These are phyloP conservation scores for Mitragyna speciosa DNA, from an alignment of 257 asterid species.

Conservation along the genomic window DNA sequence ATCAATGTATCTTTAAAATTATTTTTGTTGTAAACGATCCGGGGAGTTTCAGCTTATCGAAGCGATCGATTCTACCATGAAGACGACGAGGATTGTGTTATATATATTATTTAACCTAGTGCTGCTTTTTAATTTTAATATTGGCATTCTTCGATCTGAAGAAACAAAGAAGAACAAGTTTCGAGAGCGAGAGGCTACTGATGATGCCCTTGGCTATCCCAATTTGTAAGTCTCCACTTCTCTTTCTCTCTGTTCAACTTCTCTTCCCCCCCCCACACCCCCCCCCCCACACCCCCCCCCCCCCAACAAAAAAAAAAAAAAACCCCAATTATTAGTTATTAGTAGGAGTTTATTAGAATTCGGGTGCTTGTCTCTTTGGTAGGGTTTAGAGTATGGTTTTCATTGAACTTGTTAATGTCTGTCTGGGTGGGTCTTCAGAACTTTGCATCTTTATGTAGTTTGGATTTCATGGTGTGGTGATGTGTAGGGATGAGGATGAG, in stretches of 20 bases:
- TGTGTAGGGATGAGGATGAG: slow-evolving; percentile 79
- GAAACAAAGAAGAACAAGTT: slow-evolving; percentile 68
- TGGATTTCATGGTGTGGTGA: slow-evolving; percentile 1
- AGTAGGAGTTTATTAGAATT: not conserved
- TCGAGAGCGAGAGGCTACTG: slow-evolving; percentile 92
- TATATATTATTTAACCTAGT: slow-evolving; percentile 48
- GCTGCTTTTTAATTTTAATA: slow-evolving; percentile 48
- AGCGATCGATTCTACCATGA: slow-evolving; percentile 46
- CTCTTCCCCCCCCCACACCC: too few relatives aligned
- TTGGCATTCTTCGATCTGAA: slow-evolving; percentile 61
- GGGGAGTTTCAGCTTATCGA: not conserved
- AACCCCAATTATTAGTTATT: too few relatives aligned
- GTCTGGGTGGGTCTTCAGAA: not conserved
- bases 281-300: too few relatives aligned
- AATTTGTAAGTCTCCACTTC: slow-evolving; percentile 53
- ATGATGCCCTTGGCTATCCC: slow-evolving; percentile 88
- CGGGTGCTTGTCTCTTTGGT: not conserved
- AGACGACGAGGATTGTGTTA: slow-evolving; percentile 49
- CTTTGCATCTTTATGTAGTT: not conserved
- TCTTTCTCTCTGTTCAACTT: slow-evolving; percentile 3
- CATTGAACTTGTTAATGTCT: not conserved
- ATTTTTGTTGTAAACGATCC: too few relatives aligned
- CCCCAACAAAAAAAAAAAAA: too few relatives aligned
- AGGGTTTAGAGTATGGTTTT: not conserved
- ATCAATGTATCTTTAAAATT: not conserved